These are phyloP conservation scores for Stephania cephalantha DNA, from an alignment of 164 flowering plant species.

Conservation along the genomic window DNA sequence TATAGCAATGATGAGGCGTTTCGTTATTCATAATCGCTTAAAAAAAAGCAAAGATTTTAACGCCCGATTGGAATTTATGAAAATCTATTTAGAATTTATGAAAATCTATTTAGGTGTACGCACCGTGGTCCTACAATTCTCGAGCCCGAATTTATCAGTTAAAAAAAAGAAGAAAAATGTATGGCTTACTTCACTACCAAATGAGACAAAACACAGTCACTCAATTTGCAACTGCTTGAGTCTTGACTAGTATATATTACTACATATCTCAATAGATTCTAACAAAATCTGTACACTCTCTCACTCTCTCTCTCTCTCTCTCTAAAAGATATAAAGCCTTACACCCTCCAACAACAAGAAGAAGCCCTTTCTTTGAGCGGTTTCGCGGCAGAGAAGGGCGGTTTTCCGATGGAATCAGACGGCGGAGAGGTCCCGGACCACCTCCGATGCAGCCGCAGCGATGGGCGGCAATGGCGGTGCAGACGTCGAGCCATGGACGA, in stretches of 20 bases:
- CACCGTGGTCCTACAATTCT: too few relatives aligned
- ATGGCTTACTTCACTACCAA: too few relatives aligned
- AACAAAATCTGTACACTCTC: not conserved
- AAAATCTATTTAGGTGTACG: too few relatives aligned
- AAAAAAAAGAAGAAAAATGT: too few relatives aligned
- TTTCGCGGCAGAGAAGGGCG: not conserved
- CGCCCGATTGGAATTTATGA: too few relatives aligned
- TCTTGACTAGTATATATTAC: too few relatives aligned
- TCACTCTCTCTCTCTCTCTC: not conserved
- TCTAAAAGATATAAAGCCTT: not conserved
- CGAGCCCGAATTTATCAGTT: too few relatives aligned
- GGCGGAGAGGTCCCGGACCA: slow-evolving; percentile 14
- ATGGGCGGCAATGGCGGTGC: slow-evolving; percentile 32
- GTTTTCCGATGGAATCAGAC: not conserved
- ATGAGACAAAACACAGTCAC: not conserved
- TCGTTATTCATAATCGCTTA: too few relatives aligned
- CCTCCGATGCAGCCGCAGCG: slow-evolving; percentile 27
- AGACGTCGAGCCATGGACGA: slow-evolving; percentile 27
- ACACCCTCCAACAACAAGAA: not conserved
- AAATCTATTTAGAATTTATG: too few relatives aligned
- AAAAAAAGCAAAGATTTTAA: too few relatives aligned
- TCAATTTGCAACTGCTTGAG: not conserved
- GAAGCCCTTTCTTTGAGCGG: not conserved
- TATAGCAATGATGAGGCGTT: too few relatives aligned
- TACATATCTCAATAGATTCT: not conserved